Conservation (phyloP, 306 rosid species). For the Bauhinia variegata region DNA sequence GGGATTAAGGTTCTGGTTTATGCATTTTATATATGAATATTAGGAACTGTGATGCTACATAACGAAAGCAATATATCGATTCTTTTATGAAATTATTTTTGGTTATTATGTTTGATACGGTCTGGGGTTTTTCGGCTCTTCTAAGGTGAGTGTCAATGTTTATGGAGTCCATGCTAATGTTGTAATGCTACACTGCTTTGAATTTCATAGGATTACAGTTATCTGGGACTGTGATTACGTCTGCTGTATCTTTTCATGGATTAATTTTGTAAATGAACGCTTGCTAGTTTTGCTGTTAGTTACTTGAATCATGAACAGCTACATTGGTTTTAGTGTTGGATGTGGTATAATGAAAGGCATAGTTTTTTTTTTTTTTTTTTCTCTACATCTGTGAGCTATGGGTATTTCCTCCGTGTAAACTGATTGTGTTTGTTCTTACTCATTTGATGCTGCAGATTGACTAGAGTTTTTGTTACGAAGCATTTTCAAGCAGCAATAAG, state of each 20-base stretch:
- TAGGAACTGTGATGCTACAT: too few relatives aligned
- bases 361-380: too few relatives aligned
- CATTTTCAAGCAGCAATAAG: conserved; percentile 13
- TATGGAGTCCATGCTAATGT: too few relatives aligned
- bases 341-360: background rate
- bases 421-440: background rate
- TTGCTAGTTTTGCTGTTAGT: background rate
- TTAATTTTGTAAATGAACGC: background rate
- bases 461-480: background rate
- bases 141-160: background rate
- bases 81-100: too few relatives aligned
- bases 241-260: background rate
- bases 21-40: too few relatives aligned
- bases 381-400: background rate
- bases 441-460: background rate
- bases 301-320: background rate
- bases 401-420: background rate
- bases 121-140: background rate
- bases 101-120: too few relatives aligned
- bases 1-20: too few relatives aligned
- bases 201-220: background rate
- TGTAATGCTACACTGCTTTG: too few relatives aligned
- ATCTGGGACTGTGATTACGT: background rate
- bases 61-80: too few relatives aligned
- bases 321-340: background rate